Evolutionary conservation across 768 basidiomycete genomes (phyloP).

Genomic region (Lentinula sp.): DNA sequence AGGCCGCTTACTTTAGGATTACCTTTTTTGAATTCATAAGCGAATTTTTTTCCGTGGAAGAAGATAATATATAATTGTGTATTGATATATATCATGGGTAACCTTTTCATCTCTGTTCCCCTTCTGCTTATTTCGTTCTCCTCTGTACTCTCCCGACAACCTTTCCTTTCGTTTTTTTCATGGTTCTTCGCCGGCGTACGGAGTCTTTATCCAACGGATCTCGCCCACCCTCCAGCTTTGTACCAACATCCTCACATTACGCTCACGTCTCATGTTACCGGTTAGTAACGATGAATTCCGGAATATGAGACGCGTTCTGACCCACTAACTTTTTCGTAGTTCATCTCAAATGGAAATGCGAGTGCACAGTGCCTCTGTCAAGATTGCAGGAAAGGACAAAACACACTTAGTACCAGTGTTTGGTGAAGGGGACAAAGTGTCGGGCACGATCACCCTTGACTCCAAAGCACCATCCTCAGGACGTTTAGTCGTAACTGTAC

Average conservation of each 20-base stretch:
- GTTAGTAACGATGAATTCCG: constrained; percentile 21
- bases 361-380: constrained; percentile 57
- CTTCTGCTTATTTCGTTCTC: not conserved
- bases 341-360: constrained; percentile 55
- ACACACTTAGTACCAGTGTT: constrained; percentile 47
- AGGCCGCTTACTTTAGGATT: not conserved
- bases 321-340: constrained; percentile 19
- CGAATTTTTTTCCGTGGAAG: not conserved
- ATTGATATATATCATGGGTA: not conserved
- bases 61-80: not conserved
- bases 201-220: constrained; percentile 19
- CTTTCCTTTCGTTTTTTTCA: constrained; percentile 9
- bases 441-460: constrained; percentile 55
- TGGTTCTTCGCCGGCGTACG: constrained; percentile 23
- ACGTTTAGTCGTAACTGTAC: constrained; percentile 51
- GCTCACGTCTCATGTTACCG: constrained; percentile 46
- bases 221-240: constrained; percentile 26
- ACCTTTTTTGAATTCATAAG: not conserved
- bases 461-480: constrained; percentile 46
- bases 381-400: constrained; percentile 28
- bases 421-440: constrained; percentile 51
- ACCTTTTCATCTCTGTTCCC: not conserved
- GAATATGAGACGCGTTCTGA: not conserved
- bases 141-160: not conserved
- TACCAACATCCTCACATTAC: constrained; percentile 25